Base-by-base conservation (phyloP, 805 yeast genomes). In the Wickerhamiella vanderwaltii region DNA sequence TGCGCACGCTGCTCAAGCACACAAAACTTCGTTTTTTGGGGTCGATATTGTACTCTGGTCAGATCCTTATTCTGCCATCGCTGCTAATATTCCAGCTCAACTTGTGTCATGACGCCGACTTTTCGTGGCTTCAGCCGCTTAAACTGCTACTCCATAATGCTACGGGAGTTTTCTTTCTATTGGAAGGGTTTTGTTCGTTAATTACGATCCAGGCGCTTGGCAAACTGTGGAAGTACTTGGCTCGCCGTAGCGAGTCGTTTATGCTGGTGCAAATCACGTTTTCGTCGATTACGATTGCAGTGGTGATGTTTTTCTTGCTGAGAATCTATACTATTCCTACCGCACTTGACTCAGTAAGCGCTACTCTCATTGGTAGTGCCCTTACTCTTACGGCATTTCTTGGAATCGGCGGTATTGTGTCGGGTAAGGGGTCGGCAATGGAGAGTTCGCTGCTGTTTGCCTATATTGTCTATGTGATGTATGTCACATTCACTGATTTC, bases 111-210 rank as follows among this genome's bases (percentile, higher is more conserved):
- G 39, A n/a, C 19, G 40, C 25, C 15, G 24, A 24, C 29, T 25
- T 69, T 64, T 46, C 51, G 39, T 51, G 51, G 30, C 49, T 72
- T 6, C 62, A 65, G 43, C 69, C 80, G 9, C 91, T 97, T 97
- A 72, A 74, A 46, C 57, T 70, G 35, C 61, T 80, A 23, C 65
- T 91, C 28, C 67, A 75, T 39, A 82, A 86, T 56, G 75, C 94
- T 4, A 91, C 98, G 0, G 91, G 95, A 1, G 65, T 83, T 35
- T 88, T 91, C 60, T 83, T 95, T 0, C 68, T 86, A 15, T 64
- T 87, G 40, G 98, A 91, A 62, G 98, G 98, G 1, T 78, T 91
- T 51, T 93, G 95, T 60, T 77, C 95, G 1, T 71, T 91, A 19
- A 66, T 91, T 43, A 77, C 85, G n/a, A 85, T 91, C 46, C 98